Evolutionary conservation across 805 yeast genomes (phyloP), one percentile per base, ranked within the genome.

Genomic region (Nakazawaea wyomingensis): DNA sequence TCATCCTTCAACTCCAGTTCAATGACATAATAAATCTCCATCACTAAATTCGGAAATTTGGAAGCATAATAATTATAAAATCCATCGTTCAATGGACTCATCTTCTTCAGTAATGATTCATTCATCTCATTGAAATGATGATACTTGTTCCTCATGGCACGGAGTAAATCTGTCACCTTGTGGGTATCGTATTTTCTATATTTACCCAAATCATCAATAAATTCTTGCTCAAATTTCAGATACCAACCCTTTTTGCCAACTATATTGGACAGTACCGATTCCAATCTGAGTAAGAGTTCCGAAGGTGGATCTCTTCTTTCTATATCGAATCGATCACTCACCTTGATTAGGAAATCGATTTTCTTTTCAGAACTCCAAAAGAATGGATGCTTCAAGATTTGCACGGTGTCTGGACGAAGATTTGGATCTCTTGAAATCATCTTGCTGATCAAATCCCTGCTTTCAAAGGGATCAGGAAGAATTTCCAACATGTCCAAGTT

Each of bases 101-200:
- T 83, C 39, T 76, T 70, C 13, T 56, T 58, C 41, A 77, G 79
- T 45, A 93, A 69, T 11, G 68, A 74, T 8, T 64, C 71, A 1
- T 96, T 96, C 56, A 90, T 65, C 59, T 93, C 99, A 63, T 88
- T 88, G 60, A 75, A 91, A 60, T 93, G 99, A 60, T 93, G 98
- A 55, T 87, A 83, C 61, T 93, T 93, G 65, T 93, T 93, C 54
- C 99, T 72, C 52, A 93, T 62, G 0, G 96, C 96, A 46, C 99
- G 69, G 46, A 93, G 63, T 40, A 93, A 64, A 59, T 93, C 99
- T 80, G 89, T 78, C 36, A 93, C 62, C 53, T 80, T 85, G 45
- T 74, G 78, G 0, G 84, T 75, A 50, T 83, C 82, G 60, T 93
- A 93, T 60, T 88, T 90, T 52, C 99, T 74, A 59, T 88, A 93